These are phyloP conservation scores for Skeletonema menzelii DNA, from an alignment of 108 stramenopile genomes.

Conservation along the genomic window DNA sequence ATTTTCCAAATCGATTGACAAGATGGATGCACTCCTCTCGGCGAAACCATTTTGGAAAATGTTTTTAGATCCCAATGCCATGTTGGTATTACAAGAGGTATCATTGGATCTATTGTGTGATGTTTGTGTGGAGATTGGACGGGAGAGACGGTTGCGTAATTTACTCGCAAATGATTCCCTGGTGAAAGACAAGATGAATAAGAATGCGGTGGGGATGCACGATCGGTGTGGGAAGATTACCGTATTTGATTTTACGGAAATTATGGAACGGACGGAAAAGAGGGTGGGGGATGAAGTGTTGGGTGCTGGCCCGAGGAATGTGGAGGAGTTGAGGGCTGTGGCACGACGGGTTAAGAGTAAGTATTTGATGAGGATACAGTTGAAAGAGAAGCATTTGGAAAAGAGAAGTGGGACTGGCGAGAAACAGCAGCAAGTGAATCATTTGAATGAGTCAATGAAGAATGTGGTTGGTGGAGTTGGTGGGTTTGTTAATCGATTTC, in stretches of 20 bases:
- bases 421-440: background rate
- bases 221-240: conserved; percentile 56
- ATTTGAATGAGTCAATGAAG: conserved; percentile 27
- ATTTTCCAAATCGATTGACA: conserved; percentile 76
- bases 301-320: conserved; percentile 75
- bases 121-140: conserved; percentile 66
- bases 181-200: background rate
- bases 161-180: background rate
- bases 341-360: conserved; percentile 55
- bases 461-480: conserved; percentile 28
- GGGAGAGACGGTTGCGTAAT: conserved; percentile 26
- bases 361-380: conserved; percentile 48
- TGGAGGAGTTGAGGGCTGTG: conserved; percentile 76
- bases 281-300: conserved; percentile 81
- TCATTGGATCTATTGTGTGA: conserved; percentile 76
- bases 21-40: conserved; percentile 83
- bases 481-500: conserved; percentile 22
- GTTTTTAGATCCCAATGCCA: conserved; percentile 87
- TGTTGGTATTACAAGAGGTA: conserved; percentile 78
- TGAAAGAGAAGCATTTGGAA: conserved; percentile 50
- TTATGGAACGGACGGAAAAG: conserved; percentile 75
- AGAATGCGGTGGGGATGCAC: conserved; percentile 25
- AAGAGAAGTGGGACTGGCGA: conserved; percentile 12
- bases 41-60: conserved; percentile 91
- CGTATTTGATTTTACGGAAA: conserved; percentile 86